phyloP scores from a whole-genome alignment of 305 asterid species.

The Fraxinus nigra region DNA sequence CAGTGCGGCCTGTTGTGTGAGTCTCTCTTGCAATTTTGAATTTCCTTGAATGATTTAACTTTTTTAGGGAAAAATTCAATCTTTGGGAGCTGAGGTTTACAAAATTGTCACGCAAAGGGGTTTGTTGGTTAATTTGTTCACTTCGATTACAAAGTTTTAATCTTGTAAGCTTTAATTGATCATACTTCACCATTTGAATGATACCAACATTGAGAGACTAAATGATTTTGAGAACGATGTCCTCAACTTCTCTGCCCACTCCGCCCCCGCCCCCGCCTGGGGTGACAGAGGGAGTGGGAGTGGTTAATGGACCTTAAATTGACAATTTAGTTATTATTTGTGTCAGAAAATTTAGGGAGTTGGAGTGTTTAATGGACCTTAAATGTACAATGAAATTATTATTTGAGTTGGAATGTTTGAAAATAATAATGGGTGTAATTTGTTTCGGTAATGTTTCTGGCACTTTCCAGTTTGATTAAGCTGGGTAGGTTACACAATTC shows the following conservation, averaged over 20 bases:
- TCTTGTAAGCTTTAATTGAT: conserved; percentile 5
- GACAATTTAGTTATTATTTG: not conserved
- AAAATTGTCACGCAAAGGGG: conserved; percentile 1
- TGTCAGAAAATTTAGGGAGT: not conserved
- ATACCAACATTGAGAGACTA: not conserved
- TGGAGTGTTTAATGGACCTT: not conserved
- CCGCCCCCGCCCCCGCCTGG: not conserved
- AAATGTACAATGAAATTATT: not conserved
- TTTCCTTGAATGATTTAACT: not conserved
- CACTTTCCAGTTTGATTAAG: not conserved
- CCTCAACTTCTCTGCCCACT: not conserved
- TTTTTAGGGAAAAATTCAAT: not conserved
- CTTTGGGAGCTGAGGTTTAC: conserved; percentile 12
- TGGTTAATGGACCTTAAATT: not conserved
- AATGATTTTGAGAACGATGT: not conserved
- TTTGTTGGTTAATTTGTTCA: conserved; percentile 1
- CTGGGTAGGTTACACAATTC: not conserved
- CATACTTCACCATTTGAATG: not conserved
- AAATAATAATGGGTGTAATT: not conserved
- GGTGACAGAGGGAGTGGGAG: not conserved
- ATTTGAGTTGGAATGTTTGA: not conserved
- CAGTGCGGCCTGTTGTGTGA: conserved; percentile 53
- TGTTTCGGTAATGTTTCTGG: not conserved
- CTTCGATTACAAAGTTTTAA: conserved; percentile 1
- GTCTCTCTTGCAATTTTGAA: conserved; percentile 25